phyloP scores from a whole-genome alignment of 495 filamentous ascomycete species.

The Penicillium diatomitis region DNA sequence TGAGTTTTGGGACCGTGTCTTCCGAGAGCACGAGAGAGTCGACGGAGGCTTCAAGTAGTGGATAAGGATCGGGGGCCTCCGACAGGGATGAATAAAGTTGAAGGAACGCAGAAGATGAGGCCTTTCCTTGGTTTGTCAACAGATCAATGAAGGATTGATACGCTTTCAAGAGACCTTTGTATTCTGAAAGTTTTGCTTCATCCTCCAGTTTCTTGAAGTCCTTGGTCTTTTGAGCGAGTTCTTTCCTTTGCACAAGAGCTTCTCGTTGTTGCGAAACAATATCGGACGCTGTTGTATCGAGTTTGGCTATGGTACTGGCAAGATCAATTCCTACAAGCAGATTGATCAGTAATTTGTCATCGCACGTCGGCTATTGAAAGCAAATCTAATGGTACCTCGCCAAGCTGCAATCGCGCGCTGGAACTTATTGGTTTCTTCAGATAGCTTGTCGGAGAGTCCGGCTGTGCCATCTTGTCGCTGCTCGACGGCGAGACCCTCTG shows the following conservation, averaged over 20 bases:
- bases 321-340: slow-evolving; percentile 68
- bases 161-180: slow-evolving; percentile 85
- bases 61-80: slow-evolving; percentile 94
- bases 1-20: slow-evolving; percentile 82
- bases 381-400: slow-evolving; percentile 54
- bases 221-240: slow-evolving; percentile 96
- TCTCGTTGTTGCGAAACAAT: slow-evolving; percentile 88
- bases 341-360: slow-evolving; percentile 17
- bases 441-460: slow-evolving; percentile 19
- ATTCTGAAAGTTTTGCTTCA: slow-evolving; percentile 72
- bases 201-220: slow-evolving; percentile 96
- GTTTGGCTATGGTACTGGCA: slow-evolving; percentile 70
- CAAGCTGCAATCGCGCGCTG: slow-evolving; percentile 91
- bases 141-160: slow-evolving; percentile 98
- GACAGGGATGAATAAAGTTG: slow-evolving; percentile 88
- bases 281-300: slow-evolving; percentile 87
- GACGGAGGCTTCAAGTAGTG: slow-evolving; percentile 88
- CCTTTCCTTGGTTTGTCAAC: slow-evolving; percentile 86
- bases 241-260: slow-evolving; percentile 86
- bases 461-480: slow-evolving; percentile 23
- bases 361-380: neutral
- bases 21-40: slow-evolving; percentile 86
- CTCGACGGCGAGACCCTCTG: slow-evolving; percentile 32
- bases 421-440: slow-evolving; percentile 76
- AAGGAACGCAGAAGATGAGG: slow-evolving; percentile 82